Base-by-base conservation (phyloP, 441 rosid species). In the Lepidium campestre region DNA sequence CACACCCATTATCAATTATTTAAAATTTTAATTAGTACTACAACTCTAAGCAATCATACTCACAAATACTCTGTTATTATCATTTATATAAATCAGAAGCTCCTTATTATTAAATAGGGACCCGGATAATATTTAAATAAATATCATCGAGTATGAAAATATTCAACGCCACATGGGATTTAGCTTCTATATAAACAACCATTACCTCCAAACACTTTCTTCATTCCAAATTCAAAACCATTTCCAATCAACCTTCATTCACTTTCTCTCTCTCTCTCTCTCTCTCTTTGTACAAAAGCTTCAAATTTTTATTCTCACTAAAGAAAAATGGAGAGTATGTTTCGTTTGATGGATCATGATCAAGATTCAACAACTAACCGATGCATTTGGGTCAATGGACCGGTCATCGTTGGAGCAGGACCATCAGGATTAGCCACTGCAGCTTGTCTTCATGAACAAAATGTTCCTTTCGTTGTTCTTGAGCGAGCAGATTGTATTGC, bases 391-490 rank as follows among this genome's bases (percentile, higher is more conserved):
- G 92, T 88, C 17, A 84, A 77, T 14, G 95, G 95, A 19, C 95
- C 95, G 2, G 76, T 88, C 47, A 88, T 88, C 29, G 85, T 88
- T 7, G 95, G 95, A 6, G 95, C 95, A 9, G 95, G 95, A 36
- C 95, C 95, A 0, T 83, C 95, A 0, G 95, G 95, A 19, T 74
- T 88, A 17, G 91, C 92, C 23, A 81, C 95, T 0, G 95, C 95
- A 1, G 90, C 95, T 57, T 83, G 91, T 71, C 85, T 88, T 5
- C 68, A 78, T 29, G 92, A 88, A 19, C 85, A 86, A 57, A 77
- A 77, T 5, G 91, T 86, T 19, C 95, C 95, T 32, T 84, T 69
- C 58, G 85, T 80, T 5, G 88, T 88, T 55, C 83, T 88, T 0
- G 95, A 88, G 71, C 77, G 85, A 57, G 82, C 88, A 8, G 88